Percentiles rank a stretch among this genome's conserved stretches.
These are phyloP conservation scores for Geotrichum ghanense DNA, from an alignment of 805 yeast species.

Conservation along the genomic window DNA sequence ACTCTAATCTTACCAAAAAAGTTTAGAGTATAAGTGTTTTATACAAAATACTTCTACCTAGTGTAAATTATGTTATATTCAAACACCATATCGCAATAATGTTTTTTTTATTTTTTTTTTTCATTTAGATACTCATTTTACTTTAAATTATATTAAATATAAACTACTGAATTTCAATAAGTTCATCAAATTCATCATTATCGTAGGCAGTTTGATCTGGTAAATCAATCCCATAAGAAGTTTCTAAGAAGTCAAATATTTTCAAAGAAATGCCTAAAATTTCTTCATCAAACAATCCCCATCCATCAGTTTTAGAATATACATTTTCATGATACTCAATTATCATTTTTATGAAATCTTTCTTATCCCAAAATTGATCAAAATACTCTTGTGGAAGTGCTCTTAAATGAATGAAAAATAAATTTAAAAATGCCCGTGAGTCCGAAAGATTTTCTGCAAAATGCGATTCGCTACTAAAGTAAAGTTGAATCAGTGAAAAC, in stretches of 20 bases:
- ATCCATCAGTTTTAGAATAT: not conserved
- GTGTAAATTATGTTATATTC: too few relatives aligned
- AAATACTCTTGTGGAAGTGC: conserved; percentile 34
- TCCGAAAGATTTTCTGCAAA: conserved; percentile 19
- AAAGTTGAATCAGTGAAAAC: conserved; percentile 38
- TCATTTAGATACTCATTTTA: too few relatives aligned
- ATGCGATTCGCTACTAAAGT: conserved; percentile 28
- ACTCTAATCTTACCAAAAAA: too few relatives aligned
- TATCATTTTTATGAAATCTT: not conserved
- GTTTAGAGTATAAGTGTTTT: too few relatives aligned
- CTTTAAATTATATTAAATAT: too few relatives aligned
- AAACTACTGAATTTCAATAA: not conserved
- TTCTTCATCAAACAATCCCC: not conserved
- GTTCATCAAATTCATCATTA: conserved; percentile 9
- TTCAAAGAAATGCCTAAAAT: not conserved
- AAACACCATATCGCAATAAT: too few relatives aligned
- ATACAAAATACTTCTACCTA: too few relatives aligned
- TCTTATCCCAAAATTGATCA: conserved; percentile 24
- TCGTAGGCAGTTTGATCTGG: conserved; percentile 3
- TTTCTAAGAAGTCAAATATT: not conserved
- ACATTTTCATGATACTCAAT: not conserved
- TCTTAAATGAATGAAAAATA: conserved; percentile 28
- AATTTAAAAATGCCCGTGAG: conserved; percentile 24
- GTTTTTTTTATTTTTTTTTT: too few relatives aligned
- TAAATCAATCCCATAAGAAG: conserved; percentile 3